Percentiles rank a stretch among this genome's conserved stretches.
These are phyloP conservation scores for Colletotrichum sp. DNA, from an alignment of 2,329 filamentous ascomycete species.

Conservation along the genomic window DNA sequence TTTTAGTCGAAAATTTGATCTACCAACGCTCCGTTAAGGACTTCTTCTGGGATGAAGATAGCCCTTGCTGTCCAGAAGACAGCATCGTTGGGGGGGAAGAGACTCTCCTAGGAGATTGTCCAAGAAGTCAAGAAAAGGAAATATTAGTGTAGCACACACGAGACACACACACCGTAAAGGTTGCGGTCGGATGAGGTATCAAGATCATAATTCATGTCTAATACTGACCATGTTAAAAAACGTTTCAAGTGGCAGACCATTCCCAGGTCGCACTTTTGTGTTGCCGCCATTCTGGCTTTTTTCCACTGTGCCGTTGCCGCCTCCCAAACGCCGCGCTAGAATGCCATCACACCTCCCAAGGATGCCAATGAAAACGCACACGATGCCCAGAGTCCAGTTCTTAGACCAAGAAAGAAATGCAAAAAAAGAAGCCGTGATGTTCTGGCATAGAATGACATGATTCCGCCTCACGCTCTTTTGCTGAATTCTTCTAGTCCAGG, in stretches of 20 bases:
- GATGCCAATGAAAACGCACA: slow-evolving; percentile 6
- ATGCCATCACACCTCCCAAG: slow-evolving; percentile 10
- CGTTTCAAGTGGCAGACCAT: not conserved
- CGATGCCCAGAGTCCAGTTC: not conserved
- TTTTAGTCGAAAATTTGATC: slow-evolving; percentile 45
- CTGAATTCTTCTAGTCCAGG: slow-evolving; percentile 44
- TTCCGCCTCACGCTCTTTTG: slow-evolving; percentile 26
- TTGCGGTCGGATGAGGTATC: slow-evolving; percentile 22
- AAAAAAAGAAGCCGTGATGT: slow-evolving; percentile 1
- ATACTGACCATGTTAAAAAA: slow-evolving; percentile 11
- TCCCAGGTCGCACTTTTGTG: slow-evolving; percentile 14
- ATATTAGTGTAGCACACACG: not conserved
- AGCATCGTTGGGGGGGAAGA: slow-evolving; percentile 65
- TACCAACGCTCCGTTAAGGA: slow-evolving; percentile 87
- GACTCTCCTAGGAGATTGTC: not conserved
- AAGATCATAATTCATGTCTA: slow-evolving; percentile 24
- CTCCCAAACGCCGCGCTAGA: slow-evolving; percentile 38
- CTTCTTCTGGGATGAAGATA: slow-evolving; percentile 69
- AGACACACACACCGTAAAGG: slow-evolving; percentile 3
- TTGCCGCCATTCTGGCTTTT: slow-evolving; percentile 23
- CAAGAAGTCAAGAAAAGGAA: slow-evolving; percentile 12
- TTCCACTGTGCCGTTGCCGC: slow-evolving; percentile 3
- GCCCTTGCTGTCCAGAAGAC: slow-evolving; percentile 76
- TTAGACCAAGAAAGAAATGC: not conserved
- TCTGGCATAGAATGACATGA: slow-evolving; percentile 17